These are phyloP conservation scores for Bipolaris cookei DNA, from an alignment of 2,329 filamentous ascomycete species.

Conservation along the genomic window DNA sequence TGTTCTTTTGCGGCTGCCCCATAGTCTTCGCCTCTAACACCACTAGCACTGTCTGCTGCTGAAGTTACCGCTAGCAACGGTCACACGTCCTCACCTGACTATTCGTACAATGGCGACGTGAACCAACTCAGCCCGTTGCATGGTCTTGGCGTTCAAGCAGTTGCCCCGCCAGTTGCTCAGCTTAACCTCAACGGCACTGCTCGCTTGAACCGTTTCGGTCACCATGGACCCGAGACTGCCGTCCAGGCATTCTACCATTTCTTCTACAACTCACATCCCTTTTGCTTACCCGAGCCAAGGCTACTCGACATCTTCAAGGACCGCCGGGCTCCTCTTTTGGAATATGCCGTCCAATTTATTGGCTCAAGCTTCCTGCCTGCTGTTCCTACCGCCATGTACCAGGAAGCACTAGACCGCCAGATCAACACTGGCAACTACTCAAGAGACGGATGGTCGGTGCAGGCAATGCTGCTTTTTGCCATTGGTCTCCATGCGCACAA, in stretches of 20 bases:
- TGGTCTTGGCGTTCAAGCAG: slow-evolving; percentile 26
- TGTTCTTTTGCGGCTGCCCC: not conserved
- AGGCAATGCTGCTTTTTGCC: slow-evolving; percentile 77
- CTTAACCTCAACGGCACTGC: slow-evolving; percentile 44
- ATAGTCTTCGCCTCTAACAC: slow-evolving; percentile 1
- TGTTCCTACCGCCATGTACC: slow-evolving; percentile 54
- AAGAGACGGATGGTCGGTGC: slow-evolving; percentile 65
- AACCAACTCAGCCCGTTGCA: slow-evolving; percentile 36
- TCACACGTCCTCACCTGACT: slow-evolving; percentile 42
- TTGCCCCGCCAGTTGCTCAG: slow-evolving; percentile 33
- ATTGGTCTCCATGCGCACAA: slow-evolving; percentile 80
- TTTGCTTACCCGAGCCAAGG: slow-evolving; percentile 58
- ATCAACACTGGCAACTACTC: slow-evolving; percentile 41
- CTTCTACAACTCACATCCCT: slow-evolving; percentile 63
- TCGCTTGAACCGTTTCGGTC: slow-evolving; percentile 38
- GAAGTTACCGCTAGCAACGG: slow-evolving; percentile 28
- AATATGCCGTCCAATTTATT: slow-evolving; percentile 63
- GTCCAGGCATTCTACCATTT: slow-evolving; percentile 53
- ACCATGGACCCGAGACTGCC: slow-evolving; percentile 38
- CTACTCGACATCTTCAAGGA: slow-evolving; percentile 52
- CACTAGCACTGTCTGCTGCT: slow-evolving; percentile 12
- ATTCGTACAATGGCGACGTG: slow-evolving; percentile 37
- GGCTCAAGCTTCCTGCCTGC: slow-evolving; percentile 61
- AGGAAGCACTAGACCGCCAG: slow-evolving; percentile 44
- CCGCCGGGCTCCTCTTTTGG: slow-evolving; percentile 52